Percentiles rank a stretch among this genome's conserved stretches.
These are phyloP conservation scores for Vitis cinerea DNA, from an alignment of 164 flowering plant species.

Conservation along the genomic window DNA sequence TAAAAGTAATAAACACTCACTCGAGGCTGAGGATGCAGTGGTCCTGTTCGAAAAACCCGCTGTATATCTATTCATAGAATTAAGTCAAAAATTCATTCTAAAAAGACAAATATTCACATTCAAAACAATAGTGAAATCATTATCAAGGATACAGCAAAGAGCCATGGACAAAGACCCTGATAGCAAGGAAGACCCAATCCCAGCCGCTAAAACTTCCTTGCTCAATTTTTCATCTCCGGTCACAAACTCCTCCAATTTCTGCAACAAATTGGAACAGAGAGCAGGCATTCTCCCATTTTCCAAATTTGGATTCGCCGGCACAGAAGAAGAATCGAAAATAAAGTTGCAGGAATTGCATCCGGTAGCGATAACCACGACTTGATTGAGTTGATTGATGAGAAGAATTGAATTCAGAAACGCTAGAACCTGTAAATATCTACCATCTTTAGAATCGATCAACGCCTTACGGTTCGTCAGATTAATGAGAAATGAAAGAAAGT, in stretches of 20 bases:
- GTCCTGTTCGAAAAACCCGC: slow-evolving; percentile 73
- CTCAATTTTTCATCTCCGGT: slow-evolving; percentile 50
- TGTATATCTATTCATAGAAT: slow-evolving; percentile 65
- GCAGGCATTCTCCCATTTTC: slow-evolving; percentile 48
- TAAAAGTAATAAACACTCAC: slow-evolving; percentile 38
- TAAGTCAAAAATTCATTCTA: slow-evolving; percentile 17
- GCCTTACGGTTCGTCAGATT: no score
- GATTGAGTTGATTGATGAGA: slow-evolving; percentile 80
- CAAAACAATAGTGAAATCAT: background rate
- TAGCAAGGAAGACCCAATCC: slow-evolving; percentile 52
- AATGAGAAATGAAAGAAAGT: background rate
- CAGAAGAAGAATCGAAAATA: slow-evolving; percentile 66
- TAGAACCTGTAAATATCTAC: slow-evolving; percentile 49
- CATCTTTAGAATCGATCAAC: background rate
- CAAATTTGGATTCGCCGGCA: slow-evolving; percentile 23
- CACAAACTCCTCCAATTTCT: slow-evolving; percentile 73
- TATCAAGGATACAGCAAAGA: slow-evolving; percentile 88
- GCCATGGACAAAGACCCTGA: slow-evolving; percentile 96
- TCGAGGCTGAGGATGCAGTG: slow-evolving; percentile 89
- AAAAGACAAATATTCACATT: background rate
- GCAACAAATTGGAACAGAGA: slow-evolving; percentile 41
- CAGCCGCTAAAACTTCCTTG: slow-evolving; percentile 33
- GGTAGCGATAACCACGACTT: slow-evolving; percentile 83
- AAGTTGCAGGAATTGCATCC: slow-evolving; percentile 79
- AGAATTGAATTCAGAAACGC: slow-evolving; percentile 77